Evolutionary conservation across 257 asterid species (phyloP), one percentile per base, ranked within the genome.

Genomic region (Coffea canephora): DNA sequence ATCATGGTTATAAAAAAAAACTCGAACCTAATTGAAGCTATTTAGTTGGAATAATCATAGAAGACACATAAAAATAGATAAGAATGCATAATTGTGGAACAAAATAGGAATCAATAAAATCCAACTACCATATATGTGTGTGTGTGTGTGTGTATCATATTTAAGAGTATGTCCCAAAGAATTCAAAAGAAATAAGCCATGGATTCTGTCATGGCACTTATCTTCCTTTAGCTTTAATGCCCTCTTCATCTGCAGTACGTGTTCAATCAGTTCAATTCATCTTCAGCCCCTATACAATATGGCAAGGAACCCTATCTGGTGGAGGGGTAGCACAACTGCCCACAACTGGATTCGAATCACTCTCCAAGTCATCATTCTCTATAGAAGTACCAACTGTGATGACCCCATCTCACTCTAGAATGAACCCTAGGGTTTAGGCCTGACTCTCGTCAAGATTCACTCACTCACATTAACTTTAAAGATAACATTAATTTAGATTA

Each of bases 231-330:
- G 13, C n/a, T 61, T n/a, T 61, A 14, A 6, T 23, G n/a, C 34
- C 67, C 14, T 23, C 34, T 61, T 61, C 36, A 31, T 61, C 67
- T 23, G 34, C 9, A 11, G 67, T 61, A 61, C 7, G 67, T 61
- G 72, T 50, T n/a, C 52, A 64, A 27, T 76, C 79, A 9, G 52
- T 70, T 23, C 21, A 14, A 43, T 76, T 76, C 34, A 76, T 45
- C 23, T 39, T 76, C 41, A 62, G 72, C 27, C 61, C 55, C 9
- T 61, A 64, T 41, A 76, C 79, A 43, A 57, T 76, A 31, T 76
- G 79, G 79, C 79, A 72, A 64, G 79, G 25, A 76, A 76, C 72
- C 13, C 62, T 76, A n/a, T 45, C 72, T 13, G 61, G 79, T 43
- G 70, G 72, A 14, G 72, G 79, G 0, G 13, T 43, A 2, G 25